Conservation (phyloP, 1,284 basidiomycete species). For the Cutaneotrichosporon mucoides region DNA sequence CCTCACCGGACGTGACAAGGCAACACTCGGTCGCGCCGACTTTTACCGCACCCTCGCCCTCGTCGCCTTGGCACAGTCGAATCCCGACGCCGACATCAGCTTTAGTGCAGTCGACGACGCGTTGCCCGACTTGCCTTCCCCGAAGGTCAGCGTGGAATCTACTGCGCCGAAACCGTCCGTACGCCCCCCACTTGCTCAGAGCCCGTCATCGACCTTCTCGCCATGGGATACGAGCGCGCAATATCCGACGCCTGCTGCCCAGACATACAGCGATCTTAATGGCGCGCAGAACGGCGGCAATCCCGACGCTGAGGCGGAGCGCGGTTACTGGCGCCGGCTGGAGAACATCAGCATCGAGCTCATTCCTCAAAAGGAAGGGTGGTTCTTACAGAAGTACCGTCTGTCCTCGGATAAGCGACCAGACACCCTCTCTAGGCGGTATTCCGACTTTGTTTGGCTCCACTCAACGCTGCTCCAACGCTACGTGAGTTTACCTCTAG, state of each 20-base stretch:
- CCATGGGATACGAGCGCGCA: slow-evolving; percentile 38
- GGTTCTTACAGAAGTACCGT: slow-evolving; percentile 78
- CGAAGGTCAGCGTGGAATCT: slow-evolving; percentile 48
- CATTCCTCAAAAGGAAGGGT: slow-evolving; percentile 74
- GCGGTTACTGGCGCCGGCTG: slow-evolving; percentile 76
- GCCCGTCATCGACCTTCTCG: slow-evolving; percentile 14
- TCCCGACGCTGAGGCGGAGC: slow-evolving; percentile 31
- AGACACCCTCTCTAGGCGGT: slow-evolving; percentile 52
- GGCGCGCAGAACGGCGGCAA: slow-evolving; percentile 16
- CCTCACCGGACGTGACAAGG: slow-evolving; percentile 49
- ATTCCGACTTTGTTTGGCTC: slow-evolving; percentile 85
- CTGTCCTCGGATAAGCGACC: slow-evolving; percentile 68
- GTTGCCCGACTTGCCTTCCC: slow-evolving; percentile 67
- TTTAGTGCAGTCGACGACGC: slow-evolving; percentile 76
- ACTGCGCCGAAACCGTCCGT: not conserved
- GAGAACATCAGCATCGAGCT: slow-evolving; percentile 63
- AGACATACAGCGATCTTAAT: slow-evolving; percentile 4
- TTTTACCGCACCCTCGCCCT: slow-evolving; percentile 83
- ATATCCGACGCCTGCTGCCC: not conserved
- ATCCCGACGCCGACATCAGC: slow-evolving; percentile 46
- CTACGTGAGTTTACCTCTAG: slow-evolving; percentile 33
- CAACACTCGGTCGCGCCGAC: slow-evolving; percentile 50
- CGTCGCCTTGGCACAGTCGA: slow-evolving; percentile 66
- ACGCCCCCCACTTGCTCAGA: slow-evolving; percentile 4
- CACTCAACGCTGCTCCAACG: slow-evolving; percentile 68